Evolutionary conservation across 2,329 filamentous ascomycete species (phyloP), one percentile per base, ranked within the genome.

Genomic region (Pseudocercospora fuligena): DNA sequence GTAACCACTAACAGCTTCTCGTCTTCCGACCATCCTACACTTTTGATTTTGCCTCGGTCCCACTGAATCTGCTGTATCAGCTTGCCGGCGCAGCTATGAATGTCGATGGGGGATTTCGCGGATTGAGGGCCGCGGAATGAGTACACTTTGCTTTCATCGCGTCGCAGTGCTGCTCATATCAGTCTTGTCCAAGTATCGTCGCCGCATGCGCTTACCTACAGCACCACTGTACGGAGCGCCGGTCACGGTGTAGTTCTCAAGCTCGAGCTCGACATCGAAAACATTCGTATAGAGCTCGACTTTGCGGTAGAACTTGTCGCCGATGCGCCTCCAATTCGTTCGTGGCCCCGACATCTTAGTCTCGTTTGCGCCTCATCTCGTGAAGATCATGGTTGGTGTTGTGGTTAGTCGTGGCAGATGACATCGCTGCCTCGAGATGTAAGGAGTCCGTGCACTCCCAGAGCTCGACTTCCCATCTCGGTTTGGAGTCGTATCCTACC

Each of bases 21-120:
- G 71, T 97, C 93, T 75, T 97, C 94, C 21, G 94, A 97, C 95
- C 95, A 99, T 36, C 95, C 95, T 21, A 99, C 85, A 1, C 92
- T 93, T 78, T 90, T 91, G 76, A 99, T 92, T 2, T 89, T 84
- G 54, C 92, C 92, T 80, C 94, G 92, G 74, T 98, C 94, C 94
- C 94, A 98, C 78, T 91, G 72, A 51, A 73, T 72, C 56, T 75
- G 73, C 59, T 68, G 66, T 69, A 99, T 90, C 65, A 93, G 88
- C 82, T 93, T 95, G 62, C 95, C 95, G 11, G 95, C 90, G 79
- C 91, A 94, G 77, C 92, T 97, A 83, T 97, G 97, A 63, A 99
- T 89, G 77, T 97, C 93, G 81, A 99, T 97, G 73, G 89, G 91
- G 21, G 93, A 89, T 80, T 94, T 97, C 16, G 88, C 83, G 16